phyloP scores from a whole-genome alignment of 345 rosid genomes.

The Brassica carinata region DNA sequence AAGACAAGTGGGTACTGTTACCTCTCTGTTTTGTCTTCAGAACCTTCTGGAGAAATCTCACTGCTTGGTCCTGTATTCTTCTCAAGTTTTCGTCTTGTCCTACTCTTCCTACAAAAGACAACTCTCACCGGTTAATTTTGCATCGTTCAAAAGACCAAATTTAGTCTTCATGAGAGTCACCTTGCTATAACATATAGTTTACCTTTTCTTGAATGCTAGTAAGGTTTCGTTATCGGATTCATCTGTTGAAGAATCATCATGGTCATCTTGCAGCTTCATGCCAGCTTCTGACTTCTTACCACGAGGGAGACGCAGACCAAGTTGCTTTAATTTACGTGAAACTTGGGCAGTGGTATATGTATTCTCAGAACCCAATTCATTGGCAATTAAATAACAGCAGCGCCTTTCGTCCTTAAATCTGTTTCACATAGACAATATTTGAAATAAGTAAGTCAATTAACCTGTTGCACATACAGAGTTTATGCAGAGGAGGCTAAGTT shows the following conservation, averaged over 20 bases:
- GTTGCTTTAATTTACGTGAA: constrained; percentile 81
- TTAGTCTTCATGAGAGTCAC: constrained; percentile 11
- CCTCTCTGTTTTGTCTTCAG: constrained; percentile 46
- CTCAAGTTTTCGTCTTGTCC: constrained; percentile 19
- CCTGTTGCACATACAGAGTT: constrained; percentile 6
- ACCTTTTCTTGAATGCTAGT: constrained; percentile 65
- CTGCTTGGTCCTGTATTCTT: constrained; percentile 27
- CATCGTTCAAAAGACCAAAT: constrained; percentile 18
- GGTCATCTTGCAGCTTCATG: constrained; percentile 55
- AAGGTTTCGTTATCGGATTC: constrained; percentile 63
- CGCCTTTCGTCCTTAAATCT: constrained; percentile 81
- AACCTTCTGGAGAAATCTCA: constrained; percentile 22
- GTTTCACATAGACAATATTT: constrained; percentile 20
- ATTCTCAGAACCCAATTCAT: constrained; percentile 62
- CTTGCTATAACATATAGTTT: constrained; percentile 29
- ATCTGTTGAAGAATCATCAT: constrained; percentile 40
- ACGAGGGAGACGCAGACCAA: constrained; percentile 58
- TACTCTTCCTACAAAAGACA: constrained; percentile 31
- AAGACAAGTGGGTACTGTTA: constrained; percentile 5
- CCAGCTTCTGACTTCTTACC: constrained; percentile 46
- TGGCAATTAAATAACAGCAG: constrained; percentile 79
- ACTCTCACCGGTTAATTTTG: background rate
- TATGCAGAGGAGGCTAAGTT: constrained; percentile 8
- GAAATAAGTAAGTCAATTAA: constrained; percentile 2
- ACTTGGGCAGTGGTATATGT: constrained; percentile 70